A percentile compares a stretch with the other conserved stretches of the same genome.
Conservation (phyloP, 345 rosid species). For the Eucalyptus dawsonii region DNA sequence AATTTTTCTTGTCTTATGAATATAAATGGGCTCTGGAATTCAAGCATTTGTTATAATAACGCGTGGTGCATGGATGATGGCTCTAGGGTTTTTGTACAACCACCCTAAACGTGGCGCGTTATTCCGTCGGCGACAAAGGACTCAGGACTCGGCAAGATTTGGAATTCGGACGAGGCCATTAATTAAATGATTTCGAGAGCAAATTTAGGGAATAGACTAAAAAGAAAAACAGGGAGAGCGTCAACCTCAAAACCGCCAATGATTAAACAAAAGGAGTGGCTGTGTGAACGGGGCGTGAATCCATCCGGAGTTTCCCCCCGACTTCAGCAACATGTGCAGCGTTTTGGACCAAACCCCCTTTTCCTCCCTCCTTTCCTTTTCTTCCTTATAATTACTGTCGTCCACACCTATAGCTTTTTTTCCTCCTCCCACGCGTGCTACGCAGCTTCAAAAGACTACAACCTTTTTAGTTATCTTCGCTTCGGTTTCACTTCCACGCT, state of each 20-base stretch:
- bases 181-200: neutral
- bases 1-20: fast-evolving
- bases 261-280: neutral
- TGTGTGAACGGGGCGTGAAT: neutral
- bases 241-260: neutral
- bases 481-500: neutral
- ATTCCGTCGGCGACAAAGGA: neutral
- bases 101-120: neutral
- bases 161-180: neutral
- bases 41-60: neutral
- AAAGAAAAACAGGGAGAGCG: neutral
- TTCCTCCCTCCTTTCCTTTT: neutral
- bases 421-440: neutral
- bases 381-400: neutral
- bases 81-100: neutral
- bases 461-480: neutral
- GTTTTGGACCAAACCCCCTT: neutral
- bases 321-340: neutral
- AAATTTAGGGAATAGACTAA: neutral
- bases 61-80: neutral
- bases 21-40: neutral
- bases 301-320: neutral
- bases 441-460: neutral
- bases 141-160: neutral
- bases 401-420: neutral